Base-by-base conservation (phyloP, 164 flowering plant genomes). In the Stephania japonica region DNA sequence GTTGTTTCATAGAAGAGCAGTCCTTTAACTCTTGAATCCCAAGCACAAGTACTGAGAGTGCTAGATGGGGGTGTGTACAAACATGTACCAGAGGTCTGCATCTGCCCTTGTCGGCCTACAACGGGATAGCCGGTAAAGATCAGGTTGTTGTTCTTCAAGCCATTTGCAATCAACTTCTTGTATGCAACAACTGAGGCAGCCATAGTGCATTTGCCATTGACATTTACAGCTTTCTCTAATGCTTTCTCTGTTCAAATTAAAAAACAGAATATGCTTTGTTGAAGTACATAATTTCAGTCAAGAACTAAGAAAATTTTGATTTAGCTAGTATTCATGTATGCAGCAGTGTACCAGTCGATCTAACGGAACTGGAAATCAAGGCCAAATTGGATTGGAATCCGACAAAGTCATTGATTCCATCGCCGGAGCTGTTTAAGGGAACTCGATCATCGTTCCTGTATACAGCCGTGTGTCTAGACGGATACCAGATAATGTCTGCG, bases 1-100 rank as follows among this genome's bases (percentile, higher is more conserved):
- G 98, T 91, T 6, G 90, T 79, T 73, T 93, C 97, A 64, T 87
- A 91, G 77, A 93, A 93, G 83, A 84, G 87, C n/a, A 90, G 86
- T 7, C 96, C 98, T 13, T 88, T 74, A 75, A 85, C 85, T 77
- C 94, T 84, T 49, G 98, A 96, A 75, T 94, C 97, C 98, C 98
- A 94, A 6, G 94, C 86, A 67, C 97, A 94, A 0, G 91, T 47
- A 65, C 59, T 69, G 19, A 65, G 79, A 6, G 63, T 79, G 56
- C 73, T 71, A 4, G 75, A 16, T 0, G 62, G n/a, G 0, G 90
- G 47, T 7, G 97, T 85, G 80, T 92, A 84, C 42, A 90, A 62
- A 70, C 97, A 94, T 2, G 98, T 89, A 21, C 98, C 98, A 1
- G 97, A 91, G 6, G 94, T 85, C 71, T 94, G 98, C 85, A 94